Conservation (phyloP, 108 stramenopile genomes). For the Nannochloropsis oceanica region DNA sequence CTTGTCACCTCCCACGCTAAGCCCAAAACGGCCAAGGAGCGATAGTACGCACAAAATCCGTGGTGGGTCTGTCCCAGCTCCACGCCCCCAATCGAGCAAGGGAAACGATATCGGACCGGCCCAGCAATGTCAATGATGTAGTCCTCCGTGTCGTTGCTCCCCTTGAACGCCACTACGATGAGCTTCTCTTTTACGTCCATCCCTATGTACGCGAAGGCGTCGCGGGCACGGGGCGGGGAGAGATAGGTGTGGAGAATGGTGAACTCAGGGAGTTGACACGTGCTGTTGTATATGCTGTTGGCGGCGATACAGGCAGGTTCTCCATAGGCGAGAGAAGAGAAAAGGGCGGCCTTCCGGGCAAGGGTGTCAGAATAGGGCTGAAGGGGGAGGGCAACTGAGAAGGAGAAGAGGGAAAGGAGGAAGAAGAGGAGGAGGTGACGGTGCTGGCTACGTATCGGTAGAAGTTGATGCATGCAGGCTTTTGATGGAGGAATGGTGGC, state of each 20-base stretch:
- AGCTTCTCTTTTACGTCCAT: neutral
- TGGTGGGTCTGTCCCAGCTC: conserved; percentile 4
- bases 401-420: no score
- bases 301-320: neutral
- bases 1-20: neutral
- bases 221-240: neutral
- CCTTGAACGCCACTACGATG: conserved; percentile 20
- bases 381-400: no score
- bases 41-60: conserved; percentile 22
- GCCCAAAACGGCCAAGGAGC: neutral
- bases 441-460: no score
- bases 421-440: no score
- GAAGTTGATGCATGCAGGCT: no score
- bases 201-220: conserved; percentile 15
- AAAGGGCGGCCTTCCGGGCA: neutral
- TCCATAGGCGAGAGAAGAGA: neutral
- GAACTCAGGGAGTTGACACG: neutral
- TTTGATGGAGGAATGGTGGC: no score
- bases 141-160: conserved; percentile 10
- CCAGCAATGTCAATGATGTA: conserved; percentile 11
- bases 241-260: neutral
- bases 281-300: neutral
- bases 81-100: neutral
- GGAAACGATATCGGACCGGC: neutral
- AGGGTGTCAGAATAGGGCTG: neutral